phyloP scores from a whole-genome alignment of 768 basidiomycete genomes.

The Suillus luteus region DNA sequence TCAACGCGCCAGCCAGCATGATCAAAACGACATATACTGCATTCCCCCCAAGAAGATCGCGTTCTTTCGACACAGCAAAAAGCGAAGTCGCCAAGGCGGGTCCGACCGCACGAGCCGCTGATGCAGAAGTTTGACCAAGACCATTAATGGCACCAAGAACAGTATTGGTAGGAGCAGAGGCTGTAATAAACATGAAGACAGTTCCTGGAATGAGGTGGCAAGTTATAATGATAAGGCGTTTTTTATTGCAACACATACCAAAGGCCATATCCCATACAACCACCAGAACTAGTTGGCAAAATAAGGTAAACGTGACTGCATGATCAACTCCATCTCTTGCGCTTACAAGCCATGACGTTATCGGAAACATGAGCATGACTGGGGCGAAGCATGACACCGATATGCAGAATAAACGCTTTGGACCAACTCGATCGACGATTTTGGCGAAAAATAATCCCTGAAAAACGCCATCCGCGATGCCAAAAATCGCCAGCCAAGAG shows the following conservation, averaged over 20 bases:
- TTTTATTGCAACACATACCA: neutral
- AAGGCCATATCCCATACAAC: neutral
- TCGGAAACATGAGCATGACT: no score
- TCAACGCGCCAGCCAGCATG: neutral
- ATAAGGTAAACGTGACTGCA: neutral
- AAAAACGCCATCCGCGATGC: no score
- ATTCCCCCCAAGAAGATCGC: neutral
- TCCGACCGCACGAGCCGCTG: neutral
- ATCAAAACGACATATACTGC: neutral
- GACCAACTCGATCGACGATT: no score
- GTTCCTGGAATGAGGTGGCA: neutral
- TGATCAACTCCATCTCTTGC: no score
- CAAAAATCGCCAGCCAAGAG: no score
- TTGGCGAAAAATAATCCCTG: no score
- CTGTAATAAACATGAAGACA: neutral
- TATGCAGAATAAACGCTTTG: no score
- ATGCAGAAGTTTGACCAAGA: neutral
- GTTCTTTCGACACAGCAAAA: neutral
- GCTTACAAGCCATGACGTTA: no score
- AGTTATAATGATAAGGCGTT: neutral
- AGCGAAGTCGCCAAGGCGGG: neutral
- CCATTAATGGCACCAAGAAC: neutral
- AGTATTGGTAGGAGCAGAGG: neutral
- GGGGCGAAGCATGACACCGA: no score
- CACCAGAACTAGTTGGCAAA: neutral